Percentiles rank a stretch among this genome's conserved stretches.
phyloP scores from a whole-genome alignment of 2,329 filamentous ascomycete genomes.

The Colletotrichum sp. region DNA sequence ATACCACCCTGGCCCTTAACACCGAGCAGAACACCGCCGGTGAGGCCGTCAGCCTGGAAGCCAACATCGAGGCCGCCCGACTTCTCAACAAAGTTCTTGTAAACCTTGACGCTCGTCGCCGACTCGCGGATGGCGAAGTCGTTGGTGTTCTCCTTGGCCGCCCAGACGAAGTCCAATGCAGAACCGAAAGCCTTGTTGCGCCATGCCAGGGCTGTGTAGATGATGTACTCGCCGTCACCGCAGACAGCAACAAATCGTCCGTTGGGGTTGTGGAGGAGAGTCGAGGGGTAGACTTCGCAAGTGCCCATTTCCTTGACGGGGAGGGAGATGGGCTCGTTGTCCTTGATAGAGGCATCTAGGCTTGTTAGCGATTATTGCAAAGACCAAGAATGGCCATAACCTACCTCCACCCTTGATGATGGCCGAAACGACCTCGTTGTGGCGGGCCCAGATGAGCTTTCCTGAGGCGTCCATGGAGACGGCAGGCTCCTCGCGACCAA shows the following conservation, averaged over 20 bases:
- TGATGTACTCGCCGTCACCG: conserved; percentile 98
- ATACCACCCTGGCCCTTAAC: conserved; percentile 95
- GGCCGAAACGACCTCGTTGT: conserved; percentile 93
- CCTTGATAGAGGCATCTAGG: conserved; percentile 79
- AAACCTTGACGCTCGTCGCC: conserved; percentile 91
- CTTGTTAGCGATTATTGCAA: conserved; percentile 29
- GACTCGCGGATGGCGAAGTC: conserved; percentile 98
- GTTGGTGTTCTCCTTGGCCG: conserved; percentile 95
- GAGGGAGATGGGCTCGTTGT: conserved; percentile 84
- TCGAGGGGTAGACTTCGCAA: conserved; percentile 96
- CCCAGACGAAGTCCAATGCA: conserved; percentile 96
- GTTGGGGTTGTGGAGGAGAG: conserved; percentile 93
- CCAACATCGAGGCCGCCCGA: conserved; percentile 87
- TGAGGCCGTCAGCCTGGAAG: conserved; percentile 91
- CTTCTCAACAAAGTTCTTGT: conserved; percentile 97
- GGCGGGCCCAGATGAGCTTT: conserved; percentile 94
- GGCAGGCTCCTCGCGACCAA: conserved; percentile 95
- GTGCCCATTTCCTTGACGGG: conserved; percentile 94
- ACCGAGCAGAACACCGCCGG: conserved; percentile 87
- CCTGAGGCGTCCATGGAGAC: conserved; percentile 97
- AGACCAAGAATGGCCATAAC: conserved; percentile 25
- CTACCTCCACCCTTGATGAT: conserved; percentile 87
- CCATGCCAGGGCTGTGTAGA: conserved; percentile 95
- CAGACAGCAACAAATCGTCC: conserved; percentile 82
- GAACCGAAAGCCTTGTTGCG: conserved; percentile 97